Percentiles rank a stretch among this genome's conserved stretches.
phyloP scores from a whole-genome alignment of 2,329 filamentous ascomycete species.

The Paramyrothecium roridum region DNA sequence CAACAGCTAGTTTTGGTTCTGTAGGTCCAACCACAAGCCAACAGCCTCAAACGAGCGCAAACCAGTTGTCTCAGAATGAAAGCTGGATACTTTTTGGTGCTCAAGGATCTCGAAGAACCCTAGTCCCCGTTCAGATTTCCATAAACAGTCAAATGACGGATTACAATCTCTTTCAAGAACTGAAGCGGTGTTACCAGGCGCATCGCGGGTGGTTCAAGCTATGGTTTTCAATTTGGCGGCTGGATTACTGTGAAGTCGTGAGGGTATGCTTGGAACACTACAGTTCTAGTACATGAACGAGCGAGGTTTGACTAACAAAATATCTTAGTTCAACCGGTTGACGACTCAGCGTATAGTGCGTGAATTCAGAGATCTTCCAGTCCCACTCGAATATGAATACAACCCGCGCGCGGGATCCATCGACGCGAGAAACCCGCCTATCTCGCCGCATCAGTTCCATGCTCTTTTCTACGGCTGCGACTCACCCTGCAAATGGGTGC shows the following conservation, averaged over 20 bases:
- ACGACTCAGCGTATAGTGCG: neutral
- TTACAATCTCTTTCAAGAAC: neutral
- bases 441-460: neutral
- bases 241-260: constrained; percentile 2
- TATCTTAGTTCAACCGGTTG: neutral
- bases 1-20: neutral
- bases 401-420: neutral
- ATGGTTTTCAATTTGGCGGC: constrained; percentile 2
- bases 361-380: neutral
- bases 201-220: neutral
- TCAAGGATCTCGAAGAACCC: neutral
- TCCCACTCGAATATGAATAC: neutral
- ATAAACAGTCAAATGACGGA: neutral
- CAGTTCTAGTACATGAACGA: too few species aligned
- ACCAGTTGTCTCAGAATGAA: neutral
- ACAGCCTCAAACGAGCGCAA: neutral
- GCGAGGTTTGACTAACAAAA: neutral
- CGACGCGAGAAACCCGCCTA: constrained; percentile 1
- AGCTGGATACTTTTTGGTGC: neutral
- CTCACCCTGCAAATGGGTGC: neutral
- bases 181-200: neutral
- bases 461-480: neutral
- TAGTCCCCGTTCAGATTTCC: neutral
- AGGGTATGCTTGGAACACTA: neutral
- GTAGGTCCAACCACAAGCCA: neutral